Conservation (phyloP, 2,329 filamentous ascomycete species). For the Penicillium oxalicum region DNA sequence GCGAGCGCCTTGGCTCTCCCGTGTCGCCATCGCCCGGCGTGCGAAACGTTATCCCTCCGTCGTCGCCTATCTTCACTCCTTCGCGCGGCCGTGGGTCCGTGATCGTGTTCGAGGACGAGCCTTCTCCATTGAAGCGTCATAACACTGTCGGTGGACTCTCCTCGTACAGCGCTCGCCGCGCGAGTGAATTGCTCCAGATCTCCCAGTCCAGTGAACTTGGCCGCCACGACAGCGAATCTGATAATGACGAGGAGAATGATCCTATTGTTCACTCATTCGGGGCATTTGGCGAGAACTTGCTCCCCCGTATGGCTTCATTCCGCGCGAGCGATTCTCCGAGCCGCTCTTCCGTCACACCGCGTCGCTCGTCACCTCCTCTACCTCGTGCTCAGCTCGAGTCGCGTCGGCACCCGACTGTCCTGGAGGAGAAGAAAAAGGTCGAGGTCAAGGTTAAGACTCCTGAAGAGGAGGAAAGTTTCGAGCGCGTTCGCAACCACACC, state of each 20-base stretch:
- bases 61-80: conserved; percentile 39
- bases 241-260: conserved; percentile 90
- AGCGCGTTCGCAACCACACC: conserved; percentile 65
- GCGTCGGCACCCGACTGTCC: conserved; percentile 22
- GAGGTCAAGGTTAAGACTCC: conserved; percentile 15
- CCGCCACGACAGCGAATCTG: conserved; percentile 59
- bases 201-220: conserved; percentile 32
- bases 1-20: conserved; percentile 63
- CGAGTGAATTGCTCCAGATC: conserved; percentile 27
- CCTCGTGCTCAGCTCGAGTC: conserved; percentile 31
- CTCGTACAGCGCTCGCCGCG: conserved; percentile 32
- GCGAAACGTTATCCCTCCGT: conserved; percentile 40
- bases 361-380: conserved; percentile 24
- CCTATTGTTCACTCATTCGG: conserved; percentile 89
- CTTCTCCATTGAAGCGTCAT: conserved; percentile 48
- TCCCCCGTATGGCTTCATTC: conserved; percentile 76
- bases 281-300: conserved; percentile 77
- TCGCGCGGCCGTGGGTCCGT: conserved; percentile 42
- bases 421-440: conserved; percentile 17
- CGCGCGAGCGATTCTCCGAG: conserved; percentile 60
- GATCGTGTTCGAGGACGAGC: conserved; percentile 68
- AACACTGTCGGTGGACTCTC: conserved; percentile 19
- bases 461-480: conserved; percentile 22
- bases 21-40: conserved; percentile 63
- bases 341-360: conserved; percentile 30